These are phyloP conservation scores for Cystofilobasidium macerans DNA, from an alignment of 768 basidiomycete genomes.

Conservation along the genomic window DNA sequence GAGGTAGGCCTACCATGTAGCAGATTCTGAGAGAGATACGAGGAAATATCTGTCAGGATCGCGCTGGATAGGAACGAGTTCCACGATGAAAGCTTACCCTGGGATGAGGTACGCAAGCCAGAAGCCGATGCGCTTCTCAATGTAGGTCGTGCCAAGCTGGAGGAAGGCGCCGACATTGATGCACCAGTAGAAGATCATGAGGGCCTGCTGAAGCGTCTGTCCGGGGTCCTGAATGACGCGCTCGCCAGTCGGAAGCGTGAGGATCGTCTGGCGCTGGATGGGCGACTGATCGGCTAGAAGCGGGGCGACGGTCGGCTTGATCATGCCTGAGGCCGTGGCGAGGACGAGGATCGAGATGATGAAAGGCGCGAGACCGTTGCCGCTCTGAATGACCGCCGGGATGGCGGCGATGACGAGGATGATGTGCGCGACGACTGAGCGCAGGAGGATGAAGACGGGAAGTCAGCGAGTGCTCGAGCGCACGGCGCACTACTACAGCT, in stretches of 20 bases:
- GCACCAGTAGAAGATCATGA: slow-evolving; percentile 18
- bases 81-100: too few relatives aligned
- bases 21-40: neutral
- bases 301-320: slow-evolving; percentile 37
- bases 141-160: slow-evolving; percentile 33
- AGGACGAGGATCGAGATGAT: slow-evolving; percentile 18
- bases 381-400: slow-evolving; percentile 4
- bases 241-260: slow-evolving; percentile 7
- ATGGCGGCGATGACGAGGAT: slow-evolving; percentile 17
- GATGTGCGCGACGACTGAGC: slow-evolving; percentile 1
- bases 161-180: slow-evolving; percentile 25
- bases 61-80: too few relatives aligned
- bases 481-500: neutral
- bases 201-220: neutral
- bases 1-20: neutral
- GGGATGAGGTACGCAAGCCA: too few relatives aligned
- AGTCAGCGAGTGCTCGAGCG: too few relatives aligned
- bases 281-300: slow-evolving; percentile 39
- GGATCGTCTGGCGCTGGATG: slow-evolving; percentile 26
- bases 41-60: too few relatives aligned
- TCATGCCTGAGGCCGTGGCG: slow-evolving; percentile 19
- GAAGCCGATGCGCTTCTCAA: slow-evolving; percentile 36
- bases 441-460: too few relatives aligned
- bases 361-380: slow-evolving; percentile 15
- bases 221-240: slow-evolving; percentile 16